These are phyloP conservation scores for Aphanomyces cochlioides DNA, from an alignment of 352 stramenopile species.

Conservation along the genomic window DNA sequence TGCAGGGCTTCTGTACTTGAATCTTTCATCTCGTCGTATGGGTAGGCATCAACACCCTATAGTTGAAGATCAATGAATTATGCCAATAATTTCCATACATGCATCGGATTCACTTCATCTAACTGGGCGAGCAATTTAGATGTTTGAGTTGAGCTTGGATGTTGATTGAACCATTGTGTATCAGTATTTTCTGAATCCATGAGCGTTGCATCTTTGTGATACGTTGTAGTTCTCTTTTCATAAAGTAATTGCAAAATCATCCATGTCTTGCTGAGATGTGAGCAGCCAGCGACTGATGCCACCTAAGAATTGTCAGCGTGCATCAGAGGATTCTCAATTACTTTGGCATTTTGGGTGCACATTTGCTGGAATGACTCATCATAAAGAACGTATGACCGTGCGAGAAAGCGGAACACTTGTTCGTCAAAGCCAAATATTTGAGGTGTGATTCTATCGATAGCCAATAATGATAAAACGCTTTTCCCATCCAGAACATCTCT, in stretches of 20 bases:
- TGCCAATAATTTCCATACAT: slow-evolving; percentile 47
- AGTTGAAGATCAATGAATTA: slow-evolving; percentile 51
- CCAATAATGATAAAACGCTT: neutral
- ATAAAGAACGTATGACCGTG: slow-evolving; percentile 54
- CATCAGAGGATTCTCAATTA: neutral
- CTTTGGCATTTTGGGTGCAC: slow-evolving; percentile 70
- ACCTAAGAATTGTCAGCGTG: slow-evolving; percentile 37
- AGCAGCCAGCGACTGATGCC: slow-evolving; percentile 65
- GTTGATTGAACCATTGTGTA: slow-evolving; percentile 30
- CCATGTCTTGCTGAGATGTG: slow-evolving; percentile 82
- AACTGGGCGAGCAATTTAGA: slow-evolving; percentile 77
- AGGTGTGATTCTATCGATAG: neutral
- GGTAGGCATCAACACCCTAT: slow-evolving; percentile 72
- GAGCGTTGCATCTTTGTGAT: slow-evolving; percentile 14
- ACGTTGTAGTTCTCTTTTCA: slow-evolving; percentile 21
- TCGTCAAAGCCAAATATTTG: slow-evolving; percentile 81
- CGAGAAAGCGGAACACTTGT: slow-evolving; percentile 77
- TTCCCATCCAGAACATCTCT: too few relatives aligned
- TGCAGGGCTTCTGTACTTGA: neutral
- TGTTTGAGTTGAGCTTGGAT: slow-evolving; percentile 51
- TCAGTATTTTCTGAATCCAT: slow-evolving; percentile 14
- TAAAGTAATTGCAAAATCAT: slow-evolving; percentile 79
- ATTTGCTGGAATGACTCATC: slow-evolving; percentile 58
- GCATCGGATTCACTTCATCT: slow-evolving; percentile 84
- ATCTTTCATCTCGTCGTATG: slow-evolving; percentile 53